phyloP scores from a whole-genome alignment of 2,329 filamentous ascomycete species.

The Monilinia vaccinii-corymbosi region DNA sequence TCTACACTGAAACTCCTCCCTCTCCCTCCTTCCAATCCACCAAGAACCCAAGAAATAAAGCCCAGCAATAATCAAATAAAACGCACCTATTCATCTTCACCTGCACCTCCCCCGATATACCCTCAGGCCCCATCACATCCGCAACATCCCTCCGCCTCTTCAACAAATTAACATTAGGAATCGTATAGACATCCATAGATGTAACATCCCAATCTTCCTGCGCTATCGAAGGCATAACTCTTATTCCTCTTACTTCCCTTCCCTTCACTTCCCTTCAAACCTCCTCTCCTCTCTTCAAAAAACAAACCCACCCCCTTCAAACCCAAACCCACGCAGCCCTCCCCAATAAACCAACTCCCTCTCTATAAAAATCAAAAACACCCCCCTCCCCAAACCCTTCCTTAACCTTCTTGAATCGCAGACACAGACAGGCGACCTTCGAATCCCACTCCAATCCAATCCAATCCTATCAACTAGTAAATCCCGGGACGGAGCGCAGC shows the following conservation, averaged over 20 bases:
- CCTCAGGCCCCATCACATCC: background rate
- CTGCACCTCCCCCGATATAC: constrained; percentile 3
- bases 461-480: too few relatives aligned
- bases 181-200: constrained; percentile 3
- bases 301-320: too few relatives aligned
- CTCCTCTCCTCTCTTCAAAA: background rate
- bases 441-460: too few relatives aligned
- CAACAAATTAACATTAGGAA: constrained; percentile 4
- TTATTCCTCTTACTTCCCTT: background rate
- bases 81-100: constrained; percentile 13
- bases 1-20: background rate
- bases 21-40: background rate
- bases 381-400: too few relatives aligned
- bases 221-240: constrained; percentile 23
- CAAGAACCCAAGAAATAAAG: too few relatives aligned
- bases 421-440: too few relatives aligned
- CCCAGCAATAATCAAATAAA: background rate
- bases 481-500: too few relatives aligned
- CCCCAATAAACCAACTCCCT: background rate
- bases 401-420: too few relatives aligned
- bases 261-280: background rate
- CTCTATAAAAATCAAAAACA: background rate
- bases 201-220: constrained; percentile 12
- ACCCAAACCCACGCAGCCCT: too few relatives aligned
- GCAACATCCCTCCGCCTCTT: constrained; percentile 22